Conservation (phyloP, 2,329 filamentous ascomycete species). For the Chrysosphaeria jannelii region DNA sequence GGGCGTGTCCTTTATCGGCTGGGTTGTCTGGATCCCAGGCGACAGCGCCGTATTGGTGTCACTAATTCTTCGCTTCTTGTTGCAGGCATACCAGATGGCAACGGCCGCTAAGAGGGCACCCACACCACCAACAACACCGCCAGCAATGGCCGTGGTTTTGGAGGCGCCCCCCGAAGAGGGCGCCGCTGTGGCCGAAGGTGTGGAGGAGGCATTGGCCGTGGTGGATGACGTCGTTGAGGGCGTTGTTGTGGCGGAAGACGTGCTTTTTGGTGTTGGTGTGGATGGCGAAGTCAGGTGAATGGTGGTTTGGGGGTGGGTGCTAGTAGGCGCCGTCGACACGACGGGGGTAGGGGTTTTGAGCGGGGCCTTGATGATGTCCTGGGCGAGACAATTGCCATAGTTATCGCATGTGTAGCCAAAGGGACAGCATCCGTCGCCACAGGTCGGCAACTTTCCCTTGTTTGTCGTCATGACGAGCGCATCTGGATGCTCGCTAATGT, state of each 20-base stretch:
- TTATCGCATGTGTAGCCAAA: constrained; percentile 35
- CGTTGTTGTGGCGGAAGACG: neutral
- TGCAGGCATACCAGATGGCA: constrained; percentile 11
- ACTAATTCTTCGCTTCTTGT: constrained; percentile 6
- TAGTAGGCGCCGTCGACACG: constrained; percentile 6
- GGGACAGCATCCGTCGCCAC: constrained; percentile 36
- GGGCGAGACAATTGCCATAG: constrained; percentile 17
- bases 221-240: neutral
- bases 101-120: constrained; percentile 13
- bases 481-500: constrained; percentile 22
- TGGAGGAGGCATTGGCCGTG: neutral
- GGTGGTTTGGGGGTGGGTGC: constrained; percentile 3
- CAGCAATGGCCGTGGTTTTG: constrained; percentile 14
- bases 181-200: constrained; percentile 1
- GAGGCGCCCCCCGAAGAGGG: constrained; percentile 3
- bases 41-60: neutral
- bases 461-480: constrained; percentile 36
- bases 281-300: neutral
- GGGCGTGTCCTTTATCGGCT: neutral
- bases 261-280: neutral
- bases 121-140: constrained; percentile 16
- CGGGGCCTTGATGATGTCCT: constrained; percentile 17
- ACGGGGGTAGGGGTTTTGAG: constrained; percentile 4
- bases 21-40: neutral
- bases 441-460: constrained; percentile 21